Evolutionary conservation across 345 rosid genomes (phyloP).

Genomic region (Dipteronia dyeriana): DNA sequence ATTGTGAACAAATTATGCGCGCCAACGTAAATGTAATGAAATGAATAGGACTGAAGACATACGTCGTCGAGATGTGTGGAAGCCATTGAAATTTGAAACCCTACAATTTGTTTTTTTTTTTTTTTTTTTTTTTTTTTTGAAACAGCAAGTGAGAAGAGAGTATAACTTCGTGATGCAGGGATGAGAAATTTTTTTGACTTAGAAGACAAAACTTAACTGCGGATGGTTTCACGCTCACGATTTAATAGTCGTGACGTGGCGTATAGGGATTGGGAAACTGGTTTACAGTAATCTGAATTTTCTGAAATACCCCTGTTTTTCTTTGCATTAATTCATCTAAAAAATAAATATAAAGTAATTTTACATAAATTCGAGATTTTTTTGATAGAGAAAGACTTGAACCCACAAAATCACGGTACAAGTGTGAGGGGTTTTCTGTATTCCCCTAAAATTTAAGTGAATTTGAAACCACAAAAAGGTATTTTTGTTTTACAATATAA

Average conservation of each 20-base stretch:
- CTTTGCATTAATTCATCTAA: no score
- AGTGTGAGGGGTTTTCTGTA: no score
- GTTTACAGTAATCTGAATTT: neutral
- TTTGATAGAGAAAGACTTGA: no score
- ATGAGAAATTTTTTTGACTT: neutral
- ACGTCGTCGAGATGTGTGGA: conserved; percentile 62
- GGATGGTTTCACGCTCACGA: neutral
- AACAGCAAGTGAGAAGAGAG: neutral
- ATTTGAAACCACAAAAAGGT: no score
- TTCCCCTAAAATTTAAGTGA: no score
- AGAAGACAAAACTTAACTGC: neutral
- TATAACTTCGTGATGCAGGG: neutral
- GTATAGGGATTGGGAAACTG: neutral
- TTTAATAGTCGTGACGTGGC: conserved; percentile 9
- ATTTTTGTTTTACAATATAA: no score
- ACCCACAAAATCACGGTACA: no score
- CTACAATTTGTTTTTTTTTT: conserved; percentile 24
- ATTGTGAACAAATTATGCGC: neutral
- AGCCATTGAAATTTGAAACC: conserved; percentile 44
- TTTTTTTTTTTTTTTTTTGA: neutral
- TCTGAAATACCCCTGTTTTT: no score
- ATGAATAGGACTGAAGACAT: conserved; percentile 13
- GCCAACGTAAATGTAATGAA: no score
- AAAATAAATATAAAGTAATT: no score
- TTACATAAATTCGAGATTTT: no score